phyloP scores from a whole-genome alignment of 805 yeast species.

The Wickerhamomyces xylosicus region DNA sequence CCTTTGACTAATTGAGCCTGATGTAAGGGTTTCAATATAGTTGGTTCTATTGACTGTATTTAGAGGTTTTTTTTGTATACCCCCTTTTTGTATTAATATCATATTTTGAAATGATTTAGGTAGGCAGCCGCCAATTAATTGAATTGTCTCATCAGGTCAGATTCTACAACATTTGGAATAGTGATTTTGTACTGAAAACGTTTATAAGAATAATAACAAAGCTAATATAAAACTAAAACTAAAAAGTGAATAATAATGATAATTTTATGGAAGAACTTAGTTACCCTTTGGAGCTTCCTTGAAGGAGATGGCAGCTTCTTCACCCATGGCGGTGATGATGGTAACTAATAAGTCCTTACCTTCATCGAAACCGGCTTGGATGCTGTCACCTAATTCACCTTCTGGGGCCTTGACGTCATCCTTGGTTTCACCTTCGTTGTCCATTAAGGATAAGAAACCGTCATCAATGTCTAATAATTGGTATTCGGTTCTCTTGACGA shows the following conservation, averaged over 20 bases:
- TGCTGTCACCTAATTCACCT: slow-evolving; percentile 90
- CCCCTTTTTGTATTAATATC: too few species aligned
- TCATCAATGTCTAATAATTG: slow-evolving; percentile 98
- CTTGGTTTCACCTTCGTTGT: slow-evolving; percentile 96
- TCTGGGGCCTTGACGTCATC: slow-evolving; percentile 98
- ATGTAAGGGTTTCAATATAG: too few species aligned
- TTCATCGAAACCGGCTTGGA: slow-evolving; percentile 90
- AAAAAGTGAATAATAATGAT: neutral
- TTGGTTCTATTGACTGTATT: too few species aligned
- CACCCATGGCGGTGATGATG: slow-evolving; percentile 97
- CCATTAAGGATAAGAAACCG: slow-evolving; percentile 95
- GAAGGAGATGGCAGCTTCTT: slow-evolving; percentile 97
- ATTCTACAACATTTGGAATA: too few species aligned
- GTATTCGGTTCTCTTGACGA: slow-evolving; percentile 91
- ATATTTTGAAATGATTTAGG: too few species aligned
- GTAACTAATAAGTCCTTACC: slow-evolving; percentile 97
- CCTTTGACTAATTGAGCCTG: too few species aligned
- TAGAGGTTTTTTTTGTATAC: too few species aligned
- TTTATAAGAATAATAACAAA: neutral
- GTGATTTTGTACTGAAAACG: neutral
- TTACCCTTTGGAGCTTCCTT: slow-evolving; percentile 87
- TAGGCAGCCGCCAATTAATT: too few species aligned
- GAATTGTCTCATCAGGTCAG: too few species aligned
- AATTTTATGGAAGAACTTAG: slow-evolving; percentile 4
- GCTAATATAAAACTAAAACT: too few species aligned